Conservation (phyloP, 1,284 basidiomycete species). For the Apiotrichum gamsii region DNA sequence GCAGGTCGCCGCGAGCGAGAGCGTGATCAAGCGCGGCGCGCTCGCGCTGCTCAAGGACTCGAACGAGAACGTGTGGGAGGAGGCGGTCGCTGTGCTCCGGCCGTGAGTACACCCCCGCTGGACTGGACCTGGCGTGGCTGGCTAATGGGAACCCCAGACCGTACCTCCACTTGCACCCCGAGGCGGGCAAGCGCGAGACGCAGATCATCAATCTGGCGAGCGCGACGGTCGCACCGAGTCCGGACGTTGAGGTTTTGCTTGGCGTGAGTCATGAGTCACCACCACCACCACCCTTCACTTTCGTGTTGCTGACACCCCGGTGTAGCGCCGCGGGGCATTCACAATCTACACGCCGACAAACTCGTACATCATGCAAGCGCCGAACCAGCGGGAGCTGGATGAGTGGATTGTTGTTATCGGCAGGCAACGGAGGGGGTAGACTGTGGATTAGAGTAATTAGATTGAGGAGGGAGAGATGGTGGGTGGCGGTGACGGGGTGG, state of each 20-base stretch:
- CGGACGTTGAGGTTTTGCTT: constrained; percentile 76
- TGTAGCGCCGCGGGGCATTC: constrained; percentile 79
- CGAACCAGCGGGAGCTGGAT: constrained; percentile 68
- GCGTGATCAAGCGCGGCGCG: constrained; percentile 74
- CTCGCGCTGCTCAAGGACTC: constrained; percentile 74
- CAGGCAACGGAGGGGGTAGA: constrained; percentile 2
- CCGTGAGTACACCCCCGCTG: constrained; percentile 61
- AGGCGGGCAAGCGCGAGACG: constrained; percentile 71
- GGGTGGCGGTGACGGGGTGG: background rate
- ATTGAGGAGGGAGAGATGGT: background rate
- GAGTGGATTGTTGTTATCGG: constrained; percentile 59
- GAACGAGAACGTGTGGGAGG: constrained; percentile 70
- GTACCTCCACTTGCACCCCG: constrained; percentile 78
- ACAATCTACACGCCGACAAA: constrained; percentile 84
- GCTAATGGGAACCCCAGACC: constrained; percentile 57
- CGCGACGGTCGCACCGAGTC: constrained; percentile 77
- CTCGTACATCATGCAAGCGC: constrained; percentile 77
- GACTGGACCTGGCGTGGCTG: too few species aligned
- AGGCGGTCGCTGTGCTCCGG: constrained; percentile 79
- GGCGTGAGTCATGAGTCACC: too few species aligned
- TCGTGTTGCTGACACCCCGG: too few species aligned
- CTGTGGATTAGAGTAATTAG: background rate
- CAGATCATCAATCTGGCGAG: constrained; percentile 76
- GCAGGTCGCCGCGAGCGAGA: constrained; percentile 54
- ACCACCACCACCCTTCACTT: too few species aligned